Conservation (phyloP, 257 asterid species). For the Solanum peruvianum region DNA sequence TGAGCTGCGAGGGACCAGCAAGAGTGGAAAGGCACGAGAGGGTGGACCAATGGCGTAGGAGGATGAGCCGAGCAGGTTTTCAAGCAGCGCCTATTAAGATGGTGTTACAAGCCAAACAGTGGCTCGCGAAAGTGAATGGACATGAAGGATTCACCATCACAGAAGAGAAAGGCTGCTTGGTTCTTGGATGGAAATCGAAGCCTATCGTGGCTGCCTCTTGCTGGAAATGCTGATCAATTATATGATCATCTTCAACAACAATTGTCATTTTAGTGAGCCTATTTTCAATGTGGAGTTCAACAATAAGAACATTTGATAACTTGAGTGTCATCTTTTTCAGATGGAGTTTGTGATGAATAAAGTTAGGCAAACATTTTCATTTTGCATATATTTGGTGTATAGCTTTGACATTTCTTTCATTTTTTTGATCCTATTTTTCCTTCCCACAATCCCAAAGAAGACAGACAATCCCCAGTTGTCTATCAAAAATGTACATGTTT, state of each 20-base stretch:
- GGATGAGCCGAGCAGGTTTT: conserved; percentile 86
- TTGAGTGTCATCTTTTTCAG: neutral
- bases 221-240: conserved; percentile 62
- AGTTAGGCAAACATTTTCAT: neutral
- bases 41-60: conserved; percentile 79
- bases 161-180: conserved; percentile 82
- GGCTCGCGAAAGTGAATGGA: conserved; percentile 36
- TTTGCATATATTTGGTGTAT: neutral
- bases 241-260: neutral
- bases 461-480: neutral
- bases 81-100: conserved; percentile 54
- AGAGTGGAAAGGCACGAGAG: conserved; percentile 77
- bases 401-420: neutral
- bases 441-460: neutral
- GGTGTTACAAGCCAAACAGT: conserved; percentile 51
- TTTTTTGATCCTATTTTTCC: neutral
- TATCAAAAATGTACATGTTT: neutral
- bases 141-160: conserved; percentile 60
- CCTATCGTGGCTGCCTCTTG: conserved; percentile 81
- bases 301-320: neutral
- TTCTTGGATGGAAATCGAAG: conserved; percentile 83
- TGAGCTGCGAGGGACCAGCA: conserved; percentile 80
- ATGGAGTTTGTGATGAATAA: neutral
- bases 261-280: neutral
- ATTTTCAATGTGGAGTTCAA: neutral